Base-by-base conservation (phyloP, 2,329 filamentous ascomycete genomes). In the Colletotrichum sp. region DNA sequence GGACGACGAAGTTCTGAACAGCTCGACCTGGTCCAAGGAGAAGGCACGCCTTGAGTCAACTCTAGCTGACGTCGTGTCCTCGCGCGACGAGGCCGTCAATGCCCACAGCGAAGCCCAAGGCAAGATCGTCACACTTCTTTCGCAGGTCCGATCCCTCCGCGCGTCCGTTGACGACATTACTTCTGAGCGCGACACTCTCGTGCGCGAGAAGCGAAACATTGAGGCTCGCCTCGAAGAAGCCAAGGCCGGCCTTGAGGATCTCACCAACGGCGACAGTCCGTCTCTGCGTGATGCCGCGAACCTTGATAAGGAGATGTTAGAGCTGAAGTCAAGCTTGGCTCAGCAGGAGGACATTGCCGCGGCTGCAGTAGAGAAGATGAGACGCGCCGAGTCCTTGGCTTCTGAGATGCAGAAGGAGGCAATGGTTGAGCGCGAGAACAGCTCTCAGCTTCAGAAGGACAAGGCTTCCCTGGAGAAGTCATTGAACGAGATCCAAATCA, bases 1-100 rank as follows among this genome's bases (percentile, higher is more conserved):
- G 96, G 97, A 99, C 81, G 95, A 99, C 80, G 96, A 99, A 85
- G 95, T 99, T 13, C 92, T 99, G 80, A 99, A 99, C 86, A 98
- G 95, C 85, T 98, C 96, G 18, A 98, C 96, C 1, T 99, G 97
- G 96, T 96, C 96, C 15, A 99, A 99, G 87, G 96, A 99, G 87
- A 99, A 99, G 88, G 91, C 95, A 18, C 93, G 96, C 18, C 90
- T 99, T 55, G 96, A 99, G 83, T 92, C 96, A 76, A 98, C 96
- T 7, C 89, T 99, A 71, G 93, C 96, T 67, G 96, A 98, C 83
- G 91, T 99, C 36, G 94, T 95, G 13, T 93, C 95, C 65, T 98
- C 96, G n/a, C 93, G 96, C 4, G 96, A 99, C 79, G 97, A 99
- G 84, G 96, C 97, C 12, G 94, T 96, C 67, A 93, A 93, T 80